Percentiles rank a stretch among this genome's conserved stretches.
These are phyloP conservation scores for Salvia hispanica DNA, from an alignment of 257 asterid genomes.

Conservation along the genomic window DNA sequence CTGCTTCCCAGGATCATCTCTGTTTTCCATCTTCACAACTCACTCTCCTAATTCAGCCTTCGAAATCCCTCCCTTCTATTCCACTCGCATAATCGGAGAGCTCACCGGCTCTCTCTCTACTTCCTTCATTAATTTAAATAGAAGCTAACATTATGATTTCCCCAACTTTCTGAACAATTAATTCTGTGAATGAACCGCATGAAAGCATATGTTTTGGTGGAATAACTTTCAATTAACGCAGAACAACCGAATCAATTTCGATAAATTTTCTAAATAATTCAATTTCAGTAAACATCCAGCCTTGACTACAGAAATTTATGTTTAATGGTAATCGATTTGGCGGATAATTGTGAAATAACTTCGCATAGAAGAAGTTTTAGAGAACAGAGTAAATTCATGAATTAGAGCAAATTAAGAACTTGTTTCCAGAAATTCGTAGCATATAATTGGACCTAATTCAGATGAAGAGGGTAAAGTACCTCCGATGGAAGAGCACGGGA, in stretches of 20 bases:
- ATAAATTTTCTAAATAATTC: background rate
- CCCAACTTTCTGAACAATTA: background rate
- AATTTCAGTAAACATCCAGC: background rate
- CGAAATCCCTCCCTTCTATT: background rate
- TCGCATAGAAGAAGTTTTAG: background rate
- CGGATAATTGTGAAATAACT: background rate
- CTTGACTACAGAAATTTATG: background rate
- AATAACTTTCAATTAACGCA: background rate
- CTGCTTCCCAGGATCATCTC: conserved; percentile 24
- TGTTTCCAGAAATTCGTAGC: too few relatives aligned
- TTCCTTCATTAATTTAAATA: background rate
- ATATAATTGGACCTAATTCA: too few relatives aligned
- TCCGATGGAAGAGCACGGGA: too few relatives aligned
- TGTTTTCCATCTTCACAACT: conserved; percentile 36
- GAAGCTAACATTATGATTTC: background rate
- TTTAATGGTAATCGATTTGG: conserved; percentile 4
- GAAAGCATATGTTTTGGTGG: background rate
- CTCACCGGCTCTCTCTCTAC: conserved; percentile 1
- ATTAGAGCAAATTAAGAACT: too few relatives aligned
- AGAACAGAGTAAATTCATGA: background rate
- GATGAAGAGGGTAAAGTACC: too few relatives aligned
- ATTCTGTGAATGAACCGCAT: background rate
- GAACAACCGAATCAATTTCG: background rate
- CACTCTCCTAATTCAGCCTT: conserved; percentile 2
- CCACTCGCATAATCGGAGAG: conserved; percentile 8